Evolutionary conservation across 2,329 filamentous ascomycete species (phyloP), one percentile per base, ranked within the genome.

Genomic region (Cladophialophora psammophila): DNA sequence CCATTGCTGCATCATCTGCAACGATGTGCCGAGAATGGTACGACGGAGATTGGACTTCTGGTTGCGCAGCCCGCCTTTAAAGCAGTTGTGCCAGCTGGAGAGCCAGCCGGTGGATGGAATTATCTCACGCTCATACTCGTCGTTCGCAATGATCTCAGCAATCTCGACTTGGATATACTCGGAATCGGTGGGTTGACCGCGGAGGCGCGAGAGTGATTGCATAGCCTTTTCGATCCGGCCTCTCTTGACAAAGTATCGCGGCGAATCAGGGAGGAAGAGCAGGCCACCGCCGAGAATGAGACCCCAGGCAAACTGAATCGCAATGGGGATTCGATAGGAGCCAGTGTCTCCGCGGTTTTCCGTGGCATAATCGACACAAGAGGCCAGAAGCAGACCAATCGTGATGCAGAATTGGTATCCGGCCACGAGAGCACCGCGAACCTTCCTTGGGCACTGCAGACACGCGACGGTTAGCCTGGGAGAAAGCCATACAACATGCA

Each of bases 381-480:
- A 86, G 31, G 91, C 91, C 68, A 94, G 80, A 77, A 94, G 83
- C 70, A 95, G 82, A 80, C 92, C 92, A 70, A 94, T 86, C 66
- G 91, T 94, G 78, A 94, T 90, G 78, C 89, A 92, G 84, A 93
- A 94, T 77, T 94, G 91, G 82, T 94, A 94, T 4, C 90, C 90
- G 1, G 90, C 88, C 15, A 94, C 91, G 59, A 94, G 86, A 62
- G 64, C 60, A 38, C 64, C 91, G 75, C 91, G 88, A 71, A 95
- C 89, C 78, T 91, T 92, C 78, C 85, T 86, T 66, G 90, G 90
- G 70, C 82, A 81, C 71, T 68, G 40, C 52, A 60, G 36, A 81
- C 34, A 81, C 72, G 82, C 38, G 31, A 32, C n/a, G 2, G 52
- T 69, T 62, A 69, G 63, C 53, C 35, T n/a, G 31, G 69, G 34